Evolutionary conservation across 2,329 filamentous ascomycete genomes (phyloP).

Genomic region (Leptographium wingfieldii): DNA sequence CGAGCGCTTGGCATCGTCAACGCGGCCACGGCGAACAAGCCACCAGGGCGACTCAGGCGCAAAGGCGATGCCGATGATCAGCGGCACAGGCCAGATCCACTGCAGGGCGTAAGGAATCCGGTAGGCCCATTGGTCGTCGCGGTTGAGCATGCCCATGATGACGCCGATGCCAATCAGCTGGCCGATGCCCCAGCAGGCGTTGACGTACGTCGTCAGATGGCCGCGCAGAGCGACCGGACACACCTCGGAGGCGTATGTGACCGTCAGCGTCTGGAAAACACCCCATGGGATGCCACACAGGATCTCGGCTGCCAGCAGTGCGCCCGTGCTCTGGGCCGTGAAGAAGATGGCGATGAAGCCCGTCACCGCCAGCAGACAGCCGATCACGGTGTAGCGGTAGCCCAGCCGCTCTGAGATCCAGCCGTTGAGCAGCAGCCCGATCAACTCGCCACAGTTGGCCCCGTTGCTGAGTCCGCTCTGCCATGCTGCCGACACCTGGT

Average conservation of each 20-base stretch:
- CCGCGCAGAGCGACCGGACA: constrained; percentile 60
- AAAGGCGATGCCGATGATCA: constrained; percentile 52
- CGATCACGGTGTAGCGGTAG: constrained; percentile 53
- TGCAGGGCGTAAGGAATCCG: constrained; percentile 60
- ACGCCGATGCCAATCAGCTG: constrained; percentile 64
- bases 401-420: constrained; percentile 53
- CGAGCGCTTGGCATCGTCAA: constrained; percentile 53
- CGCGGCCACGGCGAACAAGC: constrained; percentile 55
- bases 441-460: constrained; percentile 48
- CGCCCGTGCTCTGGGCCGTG: constrained; percentile 46
- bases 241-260: constrained; percentile 59
- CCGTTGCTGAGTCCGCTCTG: constrained; percentile 46
- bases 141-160: constrained; percentile 52
- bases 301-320: constrained; percentile 48
- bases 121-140: constrained; percentile 48
- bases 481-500: constrained; percentile 47
- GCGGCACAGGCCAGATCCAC: constrained; percentile 62
- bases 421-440: constrained; percentile 55
- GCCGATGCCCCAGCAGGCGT: constrained; percentile 67
- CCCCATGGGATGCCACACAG: constrained; percentile 42
- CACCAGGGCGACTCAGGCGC: constrained; percentile 64
- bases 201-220: constrained; percentile 62
- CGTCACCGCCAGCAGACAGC: constrained; percentile 38
- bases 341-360: constrained; percentile 53
- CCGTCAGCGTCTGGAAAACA: constrained; percentile 28